Evolutionary conservation across 495 filamentous ascomycete species (phyloP).

Genomic region (Barbatosphaeria neglecta): DNA sequence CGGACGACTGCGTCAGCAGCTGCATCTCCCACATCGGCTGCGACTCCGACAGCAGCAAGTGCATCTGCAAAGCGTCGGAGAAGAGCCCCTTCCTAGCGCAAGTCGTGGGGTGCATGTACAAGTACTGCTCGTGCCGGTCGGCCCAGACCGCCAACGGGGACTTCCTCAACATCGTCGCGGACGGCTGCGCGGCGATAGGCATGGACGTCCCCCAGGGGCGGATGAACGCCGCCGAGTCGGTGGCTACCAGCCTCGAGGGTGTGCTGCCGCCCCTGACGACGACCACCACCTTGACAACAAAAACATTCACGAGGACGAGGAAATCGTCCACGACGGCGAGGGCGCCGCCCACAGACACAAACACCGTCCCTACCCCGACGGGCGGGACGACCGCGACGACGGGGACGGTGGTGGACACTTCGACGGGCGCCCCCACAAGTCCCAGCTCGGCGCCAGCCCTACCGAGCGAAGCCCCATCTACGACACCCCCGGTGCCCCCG

Average conservation of each 20-base stretch:
- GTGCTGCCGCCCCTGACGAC: slow-evolving; percentile 5
- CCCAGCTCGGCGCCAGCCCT: not conserved
- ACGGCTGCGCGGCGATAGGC: slow-evolving; percentile 8
- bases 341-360: slow-evolving; percentile 1
- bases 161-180: slow-evolving; percentile 12
- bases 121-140: slow-evolving; percentile 11
- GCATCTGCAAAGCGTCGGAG: slow-evolving; percentile 13
- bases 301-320: not conserved
- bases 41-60: slow-evolving; percentile 7
- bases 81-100: slow-evolving; percentile 8
- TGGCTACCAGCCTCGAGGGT: slow-evolving; percentile 8
- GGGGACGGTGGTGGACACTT: not conserved
- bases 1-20: slow-evolving; percentile 9
- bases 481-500: not conserved
- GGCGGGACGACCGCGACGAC: not conserved
- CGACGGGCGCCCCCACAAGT: not conserved
- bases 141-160: slow-evolving; percentile 6
- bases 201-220: slow-evolving; percentile 9
- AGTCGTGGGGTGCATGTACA: slow-evolving; percentile 16
- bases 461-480: not conserved
- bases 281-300: slow-evolving; percentile 1
- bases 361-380: not conserved
- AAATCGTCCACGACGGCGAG: not conserved
- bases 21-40: slow-evolving; percentile 13
- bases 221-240: slow-evolving; percentile 9